Percentiles rank a stretch among this genome's conserved stretches.
Conservation (phyloP, 768 basidiomycete genomes). For the Podaxis rugospora region DNA sequence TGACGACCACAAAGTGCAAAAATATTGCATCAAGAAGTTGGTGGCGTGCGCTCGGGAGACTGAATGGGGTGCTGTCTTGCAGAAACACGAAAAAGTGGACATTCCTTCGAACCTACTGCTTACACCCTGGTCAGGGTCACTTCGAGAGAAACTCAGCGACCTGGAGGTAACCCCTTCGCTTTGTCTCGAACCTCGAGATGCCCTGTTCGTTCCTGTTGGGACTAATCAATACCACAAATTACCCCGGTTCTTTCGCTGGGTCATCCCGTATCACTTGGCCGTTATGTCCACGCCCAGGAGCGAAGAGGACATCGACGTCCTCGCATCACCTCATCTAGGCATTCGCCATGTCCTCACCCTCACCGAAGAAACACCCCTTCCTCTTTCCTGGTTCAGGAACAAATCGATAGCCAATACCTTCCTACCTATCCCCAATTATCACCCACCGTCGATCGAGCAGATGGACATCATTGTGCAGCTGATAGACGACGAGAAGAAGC, state of each 20-base stretch:
- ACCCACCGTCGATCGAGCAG: constrained; percentile 54
- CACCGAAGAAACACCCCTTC: constrained; percentile 52
- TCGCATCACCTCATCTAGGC: constrained; percentile 42
- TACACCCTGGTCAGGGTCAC: constrained; percentile 34
- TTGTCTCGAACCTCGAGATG: constrained; percentile 35
- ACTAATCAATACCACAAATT: constrained; percentile 30
- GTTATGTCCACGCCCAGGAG: constrained; percentile 56
- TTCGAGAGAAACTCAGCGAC: constrained; percentile 31
- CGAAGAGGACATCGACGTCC: constrained; percentile 43
- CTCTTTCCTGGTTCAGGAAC: constrained; percentile 40
- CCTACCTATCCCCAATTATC: constrained; percentile 49
- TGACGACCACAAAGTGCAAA: constrained; percentile 28
- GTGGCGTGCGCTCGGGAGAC: constrained; percentile 39
- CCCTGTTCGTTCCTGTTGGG: constrained; percentile 32
- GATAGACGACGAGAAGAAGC: constrained; percentile 37
- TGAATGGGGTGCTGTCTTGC: constrained; percentile 48
- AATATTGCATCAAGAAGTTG: constrained; percentile 44
- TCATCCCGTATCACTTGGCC: constrained; percentile 53
- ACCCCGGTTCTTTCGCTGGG: constrained; percentile 61
- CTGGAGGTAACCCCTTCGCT: constrained; percentile 31
- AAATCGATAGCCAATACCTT: constrained; percentile 47
- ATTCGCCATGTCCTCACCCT: constrained; percentile 57
- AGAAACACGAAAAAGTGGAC: constrained; percentile 35
- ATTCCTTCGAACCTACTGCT: constrained; percentile 33
- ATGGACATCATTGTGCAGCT: constrained; percentile 52